A percentile compares a stretch with the other conserved stretches of the same genome.
phyloP scores from a whole-genome alignment of 2,329 filamentous ascomycete species.

The Tolypocladium tundrense region DNA sequence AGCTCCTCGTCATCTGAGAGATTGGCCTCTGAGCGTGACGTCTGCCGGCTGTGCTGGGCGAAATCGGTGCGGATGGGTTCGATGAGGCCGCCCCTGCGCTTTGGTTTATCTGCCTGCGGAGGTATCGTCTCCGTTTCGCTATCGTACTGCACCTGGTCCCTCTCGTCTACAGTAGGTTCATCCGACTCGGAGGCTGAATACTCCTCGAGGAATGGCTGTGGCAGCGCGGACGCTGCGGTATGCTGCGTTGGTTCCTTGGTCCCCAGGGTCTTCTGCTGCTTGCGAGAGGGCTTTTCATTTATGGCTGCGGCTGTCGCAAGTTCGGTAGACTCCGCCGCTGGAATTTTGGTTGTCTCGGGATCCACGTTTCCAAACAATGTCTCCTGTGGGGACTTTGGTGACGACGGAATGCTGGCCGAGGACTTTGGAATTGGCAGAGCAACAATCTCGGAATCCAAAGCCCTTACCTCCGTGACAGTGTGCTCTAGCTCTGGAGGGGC shows the following conservation, averaged over 20 bases:
- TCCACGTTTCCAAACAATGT: constrained; percentile 5
- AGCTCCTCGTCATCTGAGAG: constrained; percentile 66
- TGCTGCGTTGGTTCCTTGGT: constrained; percentile 4
- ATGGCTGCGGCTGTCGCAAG: constrained; percentile 7
- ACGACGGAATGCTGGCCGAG: constrained; percentile 9
- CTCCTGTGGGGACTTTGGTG: constrained; percentile 2
- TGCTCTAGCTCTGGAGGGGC: neutral
- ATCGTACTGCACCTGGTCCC: constrained; percentile 4
- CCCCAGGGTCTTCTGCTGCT: constrained; percentile 9
- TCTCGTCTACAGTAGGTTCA: neutral
- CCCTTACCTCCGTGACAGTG: neutral
- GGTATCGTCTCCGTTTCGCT: constrained; percentile 16
- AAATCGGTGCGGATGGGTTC: constrained; percentile 48
- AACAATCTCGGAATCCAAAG: neutral
- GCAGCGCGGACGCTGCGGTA: constrained; percentile 5
- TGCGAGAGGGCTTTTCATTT: constrained; percentile 5
- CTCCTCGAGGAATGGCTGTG: neutral
- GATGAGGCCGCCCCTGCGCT: constrained; percentile 24
- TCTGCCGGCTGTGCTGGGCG: constrained; percentile 13
- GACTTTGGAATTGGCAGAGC: constrained; percentile 10
- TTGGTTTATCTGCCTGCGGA: constrained; percentile 17
- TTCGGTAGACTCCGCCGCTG: constrained; percentile 5
- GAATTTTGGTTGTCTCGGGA: constrained; percentile 9
- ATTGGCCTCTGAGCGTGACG: constrained; percentile 30
- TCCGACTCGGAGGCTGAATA: neutral